Percentiles rank a stretch among this genome's conserved stretches.
phyloP scores from a whole-genome alignment of 805 yeast genomes.

The Metschnikowia dekortorum region DNA sequence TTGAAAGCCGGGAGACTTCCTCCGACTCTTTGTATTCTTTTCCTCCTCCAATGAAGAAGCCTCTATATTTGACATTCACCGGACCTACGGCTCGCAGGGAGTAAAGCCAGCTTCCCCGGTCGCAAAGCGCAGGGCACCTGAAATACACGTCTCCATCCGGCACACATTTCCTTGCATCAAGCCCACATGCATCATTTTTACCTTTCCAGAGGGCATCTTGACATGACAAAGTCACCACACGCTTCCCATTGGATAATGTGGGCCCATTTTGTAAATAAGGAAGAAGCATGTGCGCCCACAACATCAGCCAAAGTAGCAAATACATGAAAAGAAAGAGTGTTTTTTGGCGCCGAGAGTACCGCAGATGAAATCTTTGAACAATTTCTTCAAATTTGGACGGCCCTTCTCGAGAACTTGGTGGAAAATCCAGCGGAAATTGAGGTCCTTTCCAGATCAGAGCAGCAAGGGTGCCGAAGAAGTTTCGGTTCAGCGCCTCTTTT shows the following conservation, averaged over 20 bases:
- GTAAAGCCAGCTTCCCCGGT: constrained; percentile 69
- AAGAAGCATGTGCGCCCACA: constrained; percentile 33
- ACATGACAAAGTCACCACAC: constrained; percentile 48
- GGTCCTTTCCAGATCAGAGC: constrained; percentile 58
- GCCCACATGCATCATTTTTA: constrained; percentile 71
- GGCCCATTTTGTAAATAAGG: constrained; percentile 48
- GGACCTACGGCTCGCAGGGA: constrained; percentile 73
- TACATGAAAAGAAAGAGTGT: constrained; percentile 33
- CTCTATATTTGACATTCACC: constrained; percentile 60
- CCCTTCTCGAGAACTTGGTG: constrained; percentile 36
- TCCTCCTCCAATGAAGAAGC: constrained; percentile 79
- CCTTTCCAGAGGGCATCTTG: constrained; percentile 64
- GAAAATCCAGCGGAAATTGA: constrained; percentile 39
- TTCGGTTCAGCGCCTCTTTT: not conserved
- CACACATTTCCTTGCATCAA: constrained; percentile 58
- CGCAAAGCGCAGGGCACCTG: constrained; percentile 88
- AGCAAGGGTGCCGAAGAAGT: constrained; percentile 16
- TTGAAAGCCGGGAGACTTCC: constrained; percentile 29
- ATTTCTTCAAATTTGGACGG: constrained; percentile 36
- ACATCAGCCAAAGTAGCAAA: constrained; percentile 43
- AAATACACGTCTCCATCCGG: constrained; percentile 45
- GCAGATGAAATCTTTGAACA: constrained; percentile 35
- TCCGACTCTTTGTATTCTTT: constrained; percentile 12
- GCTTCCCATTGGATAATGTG: constrained; percentile 5
- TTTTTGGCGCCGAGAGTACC: constrained; percentile 24